Base-by-base conservation (phyloP, 2,329 filamentous ascomycete species). In the Neopestalotiopsis sp. region DNA sequence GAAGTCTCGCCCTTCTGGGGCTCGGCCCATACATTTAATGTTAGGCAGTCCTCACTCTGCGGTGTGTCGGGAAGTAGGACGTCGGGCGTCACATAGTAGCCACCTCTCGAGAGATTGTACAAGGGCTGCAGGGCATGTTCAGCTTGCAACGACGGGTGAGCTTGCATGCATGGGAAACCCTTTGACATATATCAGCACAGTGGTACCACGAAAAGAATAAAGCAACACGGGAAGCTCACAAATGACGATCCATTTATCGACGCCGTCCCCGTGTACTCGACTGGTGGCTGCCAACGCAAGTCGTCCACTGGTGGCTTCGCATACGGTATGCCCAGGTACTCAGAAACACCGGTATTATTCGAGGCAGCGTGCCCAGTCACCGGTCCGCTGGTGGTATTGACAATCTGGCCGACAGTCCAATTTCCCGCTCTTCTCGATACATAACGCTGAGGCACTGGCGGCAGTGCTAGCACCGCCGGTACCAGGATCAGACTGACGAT, bases 21-120 rank as follows among this genome's bases (percentile, higher is more conserved):
- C n/a, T 40, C n/a, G 4, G 80, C 74, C 80, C 81, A 81, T 59
- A 83, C 70, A 72, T 83, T 82, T 7, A 83, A 69, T 0, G 76
- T 78, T 10, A 83, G 69, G 38, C 81, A 83, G 67, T 83, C 81
- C 66, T 83, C 80, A 65, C 38, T 67, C 34, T 75, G 75, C 60
- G 76, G 69, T 3, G 74, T 68, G 13, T 75, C 75, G 7, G 62
- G 62, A 10, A 65, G 62, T 7, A 65, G 62, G 62, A 65, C 40
- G 62, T 65, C 62, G 3, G 62, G 62, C 3, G 38, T 40, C 24
- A 65, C 40, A 32, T 65, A 65, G 62, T 57, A 58, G 30, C 64
- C 64, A 24, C 24, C 64, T 58, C 45, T 38, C 52, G 64, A 57
- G 49, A 66, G 64, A 40, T 66, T 66, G 42, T 66, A 40, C 14